Evolutionary conservation across 768 basidiomycete genomes (phyloP).

Genomic region (Psilocybe azurescens): DNA sequence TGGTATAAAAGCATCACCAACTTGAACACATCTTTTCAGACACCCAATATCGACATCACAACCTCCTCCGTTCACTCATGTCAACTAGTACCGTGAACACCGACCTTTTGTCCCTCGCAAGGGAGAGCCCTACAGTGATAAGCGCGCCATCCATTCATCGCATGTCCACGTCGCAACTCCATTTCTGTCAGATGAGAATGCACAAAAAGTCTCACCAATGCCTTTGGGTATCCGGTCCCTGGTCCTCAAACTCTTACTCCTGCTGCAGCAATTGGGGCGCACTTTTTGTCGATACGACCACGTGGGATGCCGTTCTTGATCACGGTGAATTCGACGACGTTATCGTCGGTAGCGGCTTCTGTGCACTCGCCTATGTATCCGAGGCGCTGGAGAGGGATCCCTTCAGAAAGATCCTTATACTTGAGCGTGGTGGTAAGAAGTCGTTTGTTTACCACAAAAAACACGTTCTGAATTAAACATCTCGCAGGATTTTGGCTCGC

Average conservation of each 20-base stretch:
- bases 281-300: neutral
- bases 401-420: neutral
- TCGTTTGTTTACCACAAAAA: neutral
- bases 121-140: too few relatives aligned
- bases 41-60: too few relatives aligned
- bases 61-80: too few relatives aligned
- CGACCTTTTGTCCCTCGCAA: too few relatives aligned
- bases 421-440: neutral
- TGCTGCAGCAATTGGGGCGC: neutral
- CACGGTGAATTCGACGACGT: conserved; percentile 1
- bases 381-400: neutral
- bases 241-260: neutral
- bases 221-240: neutral
- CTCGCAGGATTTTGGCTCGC: neutral
- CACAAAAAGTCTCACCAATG: neutral
- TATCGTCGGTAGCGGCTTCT: neutral
- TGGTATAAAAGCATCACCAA: too few relatives aligned
- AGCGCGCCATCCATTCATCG: too few relatives aligned
- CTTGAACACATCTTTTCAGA: too few relatives aligned
- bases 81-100: too few relatives aligned
- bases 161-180: too few relatives aligned
- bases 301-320: neutral
- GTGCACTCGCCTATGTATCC: neutral
- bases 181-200: too few relatives aligned
- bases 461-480: neutral